phyloP scores from a whole-genome alignment of 2,329 filamentous ascomycete genomes.

The Epichloe amarillans region DNA sequence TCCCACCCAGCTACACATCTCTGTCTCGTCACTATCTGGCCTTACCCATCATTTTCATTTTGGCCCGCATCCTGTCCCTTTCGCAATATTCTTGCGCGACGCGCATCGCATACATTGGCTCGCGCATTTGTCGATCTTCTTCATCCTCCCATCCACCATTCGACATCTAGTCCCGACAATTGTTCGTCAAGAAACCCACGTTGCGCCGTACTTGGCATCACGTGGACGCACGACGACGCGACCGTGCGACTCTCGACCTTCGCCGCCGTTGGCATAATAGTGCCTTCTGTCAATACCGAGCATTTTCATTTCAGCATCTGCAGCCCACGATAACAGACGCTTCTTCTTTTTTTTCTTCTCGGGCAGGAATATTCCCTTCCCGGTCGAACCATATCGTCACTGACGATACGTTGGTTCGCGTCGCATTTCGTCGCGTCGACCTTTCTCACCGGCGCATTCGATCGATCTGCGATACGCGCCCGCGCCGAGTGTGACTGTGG shows the following conservation, averaged over 20 bases:
- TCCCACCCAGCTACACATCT: conserved; percentile 3
- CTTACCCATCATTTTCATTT: neutral
- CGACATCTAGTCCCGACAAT: neutral
- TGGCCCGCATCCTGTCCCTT: neutral
- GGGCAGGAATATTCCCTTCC: too few relatives aligned
- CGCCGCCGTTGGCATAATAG: neutral
- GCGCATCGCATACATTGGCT: conserved; percentile 1
- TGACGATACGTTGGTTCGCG: too few relatives aligned
- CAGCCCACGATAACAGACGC: neutral
- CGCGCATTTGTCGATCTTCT: neutral
- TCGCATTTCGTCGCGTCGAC: neutral
- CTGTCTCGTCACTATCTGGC: neutral
- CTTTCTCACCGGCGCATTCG: conserved; percentile 2
- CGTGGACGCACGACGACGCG: neutral
- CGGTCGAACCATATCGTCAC: too few relatives aligned
- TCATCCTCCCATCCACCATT: neutral
- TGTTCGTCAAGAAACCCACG: neutral
- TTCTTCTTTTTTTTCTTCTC: neutral
- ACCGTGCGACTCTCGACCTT: neutral
- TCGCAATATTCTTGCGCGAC: neutral
- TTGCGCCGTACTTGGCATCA: neutral
- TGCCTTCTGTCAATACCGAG: neutral
- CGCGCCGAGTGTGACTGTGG: neutral
- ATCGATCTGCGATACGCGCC: neutral
- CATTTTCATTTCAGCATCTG: neutral